Evolutionary conservation across 768 basidiomycete species (phyloP).

Genomic region (Heimioporus sp.): DNA sequence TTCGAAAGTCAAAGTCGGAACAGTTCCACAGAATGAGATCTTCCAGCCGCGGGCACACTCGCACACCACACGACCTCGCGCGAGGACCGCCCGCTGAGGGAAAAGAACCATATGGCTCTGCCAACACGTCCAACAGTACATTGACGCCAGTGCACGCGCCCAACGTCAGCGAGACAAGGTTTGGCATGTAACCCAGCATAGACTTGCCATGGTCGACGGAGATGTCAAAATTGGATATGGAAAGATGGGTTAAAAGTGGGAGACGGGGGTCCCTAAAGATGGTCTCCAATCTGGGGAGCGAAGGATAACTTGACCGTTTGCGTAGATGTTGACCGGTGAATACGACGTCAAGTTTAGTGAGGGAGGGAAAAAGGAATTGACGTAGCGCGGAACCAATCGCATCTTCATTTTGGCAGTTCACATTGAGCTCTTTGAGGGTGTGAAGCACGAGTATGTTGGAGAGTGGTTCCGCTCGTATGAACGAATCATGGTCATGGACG

Average conservation of each 20-base stretch:
- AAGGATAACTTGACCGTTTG: slow-evolving; percentile 25
- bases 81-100: slow-evolving; percentile 11
- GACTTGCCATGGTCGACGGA: slow-evolving; percentile 36
- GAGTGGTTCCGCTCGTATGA: slow-evolving; percentile 28
- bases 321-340: slow-evolving; percentile 32
- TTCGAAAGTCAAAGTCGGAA: slow-evolving; percentile 38
- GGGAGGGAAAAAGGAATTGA: slow-evolving; percentile 43
- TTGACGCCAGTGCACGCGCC: slow-evolving; percentile 45
- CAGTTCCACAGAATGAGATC: slow-evolving; percentile 54
- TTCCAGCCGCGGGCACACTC: slow-evolving; percentile 49
- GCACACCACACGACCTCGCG: slow-evolving; percentile 35
- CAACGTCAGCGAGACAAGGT: slow-evolving; percentile 45
- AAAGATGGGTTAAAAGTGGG: slow-evolving; percentile 47
- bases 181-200: slow-evolving; percentile 52
- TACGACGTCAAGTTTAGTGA: slow-evolving; percentile 44
- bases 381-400: slow-evolving; percentile 37
- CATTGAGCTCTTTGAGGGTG: slow-evolving; percentile 40
- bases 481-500: slow-evolving; percentile 26
- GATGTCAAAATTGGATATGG: slow-evolving; percentile 47
- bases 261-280: slow-evolving; percentile 59
- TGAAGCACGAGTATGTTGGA: slow-evolving; percentile 25
- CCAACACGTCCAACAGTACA: slow-evolving; percentile 40
- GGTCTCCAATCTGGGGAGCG: slow-evolving; percentile 47
- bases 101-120: slow-evolving; percentile 34
- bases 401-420: slow-evolving; percentile 43